A percentile compares a stretch with the other conserved stretches of the same genome.
Conservation (phyloP, 2,329 filamentous ascomycete species). For the Fusarium sp. region DNA sequence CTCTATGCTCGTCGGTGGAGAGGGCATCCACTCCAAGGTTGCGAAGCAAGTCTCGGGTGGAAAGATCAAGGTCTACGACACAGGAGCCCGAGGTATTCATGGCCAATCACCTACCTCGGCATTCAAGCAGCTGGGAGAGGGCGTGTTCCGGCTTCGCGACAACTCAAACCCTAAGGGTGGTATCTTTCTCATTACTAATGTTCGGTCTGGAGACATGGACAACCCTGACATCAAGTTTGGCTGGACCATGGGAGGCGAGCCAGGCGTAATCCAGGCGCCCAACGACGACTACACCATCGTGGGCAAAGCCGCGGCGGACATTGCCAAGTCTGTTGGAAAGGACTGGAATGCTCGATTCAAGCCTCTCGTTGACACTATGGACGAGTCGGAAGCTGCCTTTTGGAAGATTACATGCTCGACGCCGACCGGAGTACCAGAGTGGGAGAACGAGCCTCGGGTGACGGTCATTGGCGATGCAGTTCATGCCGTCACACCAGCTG, state of each 20-base stretch:
- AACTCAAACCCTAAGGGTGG: constrained; percentile 57
- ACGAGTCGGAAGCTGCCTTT: constrained; percentile 67
- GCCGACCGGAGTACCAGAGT: constrained; percentile 68
- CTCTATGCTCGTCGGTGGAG: constrained; percentile 68
- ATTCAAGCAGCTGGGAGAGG: constrained; percentile 71
- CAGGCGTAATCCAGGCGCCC: constrained; percentile 66
- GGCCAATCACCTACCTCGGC: constrained; percentile 71
- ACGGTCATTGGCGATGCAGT: constrained; percentile 69
- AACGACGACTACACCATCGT: constrained; percentile 70
- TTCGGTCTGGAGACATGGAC: constrained; percentile 68
- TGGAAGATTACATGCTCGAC: constrained; percentile 74
- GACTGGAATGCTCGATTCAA: constrained; percentile 67
- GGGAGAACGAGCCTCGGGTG: constrained; percentile 67
- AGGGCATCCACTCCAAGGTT: constrained; percentile 70
- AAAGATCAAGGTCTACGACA: constrained; percentile 70
- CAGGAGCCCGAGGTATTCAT: constrained; percentile 71
- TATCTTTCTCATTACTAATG: constrained; percentile 71
- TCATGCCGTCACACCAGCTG: constrained; percentile 68
- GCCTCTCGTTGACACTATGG: constrained; percentile 69
- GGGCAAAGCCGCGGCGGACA: constrained; percentile 65
- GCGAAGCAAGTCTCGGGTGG: constrained; percentile 69
- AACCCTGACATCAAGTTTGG: constrained; percentile 67
- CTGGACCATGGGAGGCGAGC: constrained; percentile 70
- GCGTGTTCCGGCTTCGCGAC: constrained; percentile 68
- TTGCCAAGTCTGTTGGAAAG: constrained; percentile 64